A percentile compares a stretch with the other conserved stretches of the same genome.
Conservation (phyloP, 148 eudicot genomes). For the Cornus florida region DNA sequence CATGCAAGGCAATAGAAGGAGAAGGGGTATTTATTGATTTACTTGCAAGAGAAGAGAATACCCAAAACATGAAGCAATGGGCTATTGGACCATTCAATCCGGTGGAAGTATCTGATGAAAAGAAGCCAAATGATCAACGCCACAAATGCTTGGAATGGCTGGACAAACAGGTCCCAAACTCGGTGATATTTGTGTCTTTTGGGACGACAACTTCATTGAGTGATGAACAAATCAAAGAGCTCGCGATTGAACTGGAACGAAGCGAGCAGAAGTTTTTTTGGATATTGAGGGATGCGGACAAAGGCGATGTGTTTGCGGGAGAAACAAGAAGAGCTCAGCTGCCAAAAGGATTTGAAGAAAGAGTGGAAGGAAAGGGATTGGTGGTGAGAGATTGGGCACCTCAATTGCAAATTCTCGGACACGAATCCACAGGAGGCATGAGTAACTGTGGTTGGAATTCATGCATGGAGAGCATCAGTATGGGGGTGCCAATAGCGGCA, state of each 20-base stretch:
- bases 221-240: conserved; percentile 48
- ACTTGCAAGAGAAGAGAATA: conserved; percentile 12
- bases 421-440: conserved; percentile 51
- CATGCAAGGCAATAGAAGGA: conserved; percentile 22
- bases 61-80: conserved; percentile 9
- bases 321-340: conserved; percentile 18
- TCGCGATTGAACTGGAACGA: conserved; percentile 58
- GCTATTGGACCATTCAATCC: conserved; percentile 14
- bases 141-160: conserved; percentile 46
- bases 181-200: conserved; percentile 62
- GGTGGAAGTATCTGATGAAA: neutral
- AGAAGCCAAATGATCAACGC: neutral
- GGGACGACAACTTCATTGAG: conserved; percentile 54
- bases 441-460: conserved; percentile 80
- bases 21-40: conserved; percentile 33
- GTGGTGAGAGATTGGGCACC: conserved; percentile 66
- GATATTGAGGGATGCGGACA: conserved; percentile 60
- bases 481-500: conserved; percentile 60
- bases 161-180: conserved; percentile 43
- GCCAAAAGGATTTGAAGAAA: conserved; percentile 62
- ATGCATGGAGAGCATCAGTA: conserved; percentile 57
- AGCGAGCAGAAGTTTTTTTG: conserved; percentile 58
- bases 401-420: conserved; percentile 59
- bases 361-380: conserved; percentile 39
- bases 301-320: conserved; percentile 22